Evolutionary conservation across 169 alveolate genomes (phyloP), one percentile per base, ranked within the genome.

Genomic region (Ichthyophthirius multifiliis): DNA sequence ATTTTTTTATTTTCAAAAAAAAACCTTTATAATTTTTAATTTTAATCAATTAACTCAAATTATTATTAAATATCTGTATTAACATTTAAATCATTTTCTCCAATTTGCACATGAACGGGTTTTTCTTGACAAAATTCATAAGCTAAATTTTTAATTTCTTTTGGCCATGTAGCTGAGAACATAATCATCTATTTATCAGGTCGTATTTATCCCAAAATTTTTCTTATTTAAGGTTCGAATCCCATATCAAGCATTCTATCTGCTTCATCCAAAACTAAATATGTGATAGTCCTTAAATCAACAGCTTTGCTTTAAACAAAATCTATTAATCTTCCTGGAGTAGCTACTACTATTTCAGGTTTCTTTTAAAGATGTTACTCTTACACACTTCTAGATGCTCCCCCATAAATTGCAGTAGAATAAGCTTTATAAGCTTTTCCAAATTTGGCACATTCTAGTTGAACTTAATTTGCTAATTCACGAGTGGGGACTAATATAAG

Each of bases 401-500:
- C 96, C 31, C 96, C 96, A 23, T 90, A 83, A 34, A 93, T 75
- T 23, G 89, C 71, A 35, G 83, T 77, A 3, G 90, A 83, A 48
- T 77, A 48, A 30, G 83, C 76, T 43, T 75, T 73, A 45, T 83
- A 75, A 12, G 73, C 67, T 43, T 81, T 47, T 43, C 65, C 55
- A 2, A 23, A 74, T 73, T 23, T 77, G 80, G 7, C 77, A 43
- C 18, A 48, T 43, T 65, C 77, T 73, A 62, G 79, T 48, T 73
- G 48, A 27, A 97, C 97, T 88, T 98, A 98, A 27, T 94, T 93
- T 10, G 99, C 99, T 39, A 98, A 91, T 88, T 98, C 99, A 43
- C 99, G 95, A 0, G 99, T 98, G 4, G 99, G 99, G 12, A 99
- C 96, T 30, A 98, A 81, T 39, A 98, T 95, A 10, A 96, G 82